Evolutionary conservation across 441 rosid genomes (phyloP).

Genomic region (Cnidoscolus chayamansa): DNA sequence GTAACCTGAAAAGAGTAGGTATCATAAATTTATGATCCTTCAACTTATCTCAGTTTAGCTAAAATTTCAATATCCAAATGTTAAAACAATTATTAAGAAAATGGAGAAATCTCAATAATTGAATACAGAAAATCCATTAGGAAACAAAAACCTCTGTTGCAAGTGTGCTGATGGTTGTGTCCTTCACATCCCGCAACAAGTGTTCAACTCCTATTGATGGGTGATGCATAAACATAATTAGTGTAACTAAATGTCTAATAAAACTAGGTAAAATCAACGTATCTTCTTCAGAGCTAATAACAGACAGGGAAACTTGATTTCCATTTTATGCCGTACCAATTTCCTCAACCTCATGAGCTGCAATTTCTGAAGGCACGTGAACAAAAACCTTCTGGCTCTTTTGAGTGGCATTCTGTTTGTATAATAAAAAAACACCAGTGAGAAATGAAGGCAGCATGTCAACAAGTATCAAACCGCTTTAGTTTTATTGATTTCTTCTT

Average conservation of each 20-base stretch:
- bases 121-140: not conserved
- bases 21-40: not conserved
- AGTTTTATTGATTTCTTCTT: not conserved
- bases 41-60: not conserved
- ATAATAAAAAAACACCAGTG: not conserved
- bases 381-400: constrained; percentile 81
- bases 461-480: not conserved
- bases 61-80: not conserved
- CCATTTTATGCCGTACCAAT: constrained; percentile 41
- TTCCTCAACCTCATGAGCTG: constrained; percentile 72
- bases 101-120: not conserved
- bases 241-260: not conserved
- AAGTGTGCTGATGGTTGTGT: constrained; percentile 41
- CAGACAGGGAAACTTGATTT: not conserved
- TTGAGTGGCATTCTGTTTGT: constrained; percentile 67
- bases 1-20: constrained; percentile 29
- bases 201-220: constrained; percentile 54
- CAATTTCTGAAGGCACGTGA: constrained; percentile 68
- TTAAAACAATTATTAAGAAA: not conserved
- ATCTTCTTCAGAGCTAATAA: not conserved
- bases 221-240: not conserved
- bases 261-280: not conserved
- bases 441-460: not conserved
- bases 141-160: constrained; percentile 15
- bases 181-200: constrained; percentile 69